A percentile compares a stretch with the other conserved stretches of the same genome.
Evolutionary conservation across 441 rosid genomes (phyloP).

Genomic region (Eutrema salsugineum): DNA sequence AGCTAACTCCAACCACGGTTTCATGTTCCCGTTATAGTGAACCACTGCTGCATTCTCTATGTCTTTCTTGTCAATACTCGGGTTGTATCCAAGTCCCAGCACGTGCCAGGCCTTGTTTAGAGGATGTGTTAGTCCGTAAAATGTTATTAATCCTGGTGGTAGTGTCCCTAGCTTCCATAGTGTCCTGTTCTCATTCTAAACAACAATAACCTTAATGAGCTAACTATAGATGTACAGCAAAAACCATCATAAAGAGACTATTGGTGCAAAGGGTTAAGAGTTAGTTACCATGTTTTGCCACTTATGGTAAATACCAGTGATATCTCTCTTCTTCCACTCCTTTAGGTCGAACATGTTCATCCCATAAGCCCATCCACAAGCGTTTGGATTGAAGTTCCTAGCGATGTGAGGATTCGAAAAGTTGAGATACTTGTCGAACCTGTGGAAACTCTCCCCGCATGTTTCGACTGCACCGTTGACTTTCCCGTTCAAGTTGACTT

Average conservation of each 20-base stretch:
- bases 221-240: not conserved
- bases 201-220: conserved; percentile 8
- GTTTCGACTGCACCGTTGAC: conserved; percentile 99
- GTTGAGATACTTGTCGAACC: conserved; percentile 93
- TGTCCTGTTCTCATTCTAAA: conserved; percentile 80
- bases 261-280: not conserved
- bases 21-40: conserved; percentile 98
- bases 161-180: conserved; percentile 98
- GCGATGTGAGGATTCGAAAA: conserved; percentile 90
- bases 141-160: conserved; percentile 95
- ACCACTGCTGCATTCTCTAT: conserved; percentile 85
- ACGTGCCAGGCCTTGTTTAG: conserved; percentile 96
- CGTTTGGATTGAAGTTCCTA: conserved; percentile 85
- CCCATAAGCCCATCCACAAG: conserved; percentile 99
- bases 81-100: conserved; percentile 94
- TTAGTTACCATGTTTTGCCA: conserved; percentile 91
- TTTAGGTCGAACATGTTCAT: conserved; percentile 94
- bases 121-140: conserved; percentile 78
- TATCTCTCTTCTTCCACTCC: conserved; percentile 91
- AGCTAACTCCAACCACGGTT: conserved; percentile 96
- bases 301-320: conserved; percentile 95
- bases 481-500: conserved; percentile 79
- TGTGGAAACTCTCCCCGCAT: conserved; percentile 95
- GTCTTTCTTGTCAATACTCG: conserved; percentile 72
- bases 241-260: not conserved